Conservation (phyloP, 345 rosid genomes). For the Pistacia integerrima region DNA sequence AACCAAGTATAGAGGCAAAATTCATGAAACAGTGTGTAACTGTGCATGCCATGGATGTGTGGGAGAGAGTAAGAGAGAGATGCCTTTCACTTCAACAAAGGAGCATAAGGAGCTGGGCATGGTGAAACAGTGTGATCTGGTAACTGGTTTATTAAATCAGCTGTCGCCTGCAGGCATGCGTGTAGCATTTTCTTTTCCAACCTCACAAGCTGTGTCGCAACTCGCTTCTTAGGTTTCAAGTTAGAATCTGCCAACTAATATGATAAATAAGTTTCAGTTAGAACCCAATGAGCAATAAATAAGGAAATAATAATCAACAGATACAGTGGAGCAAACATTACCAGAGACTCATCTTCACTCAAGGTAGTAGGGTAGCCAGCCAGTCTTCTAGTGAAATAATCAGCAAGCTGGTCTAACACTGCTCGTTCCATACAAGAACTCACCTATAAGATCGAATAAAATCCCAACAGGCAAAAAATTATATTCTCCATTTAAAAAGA, state of each 20-base stretch:
- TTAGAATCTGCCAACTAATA: conserved; percentile 71
- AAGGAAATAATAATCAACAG: conserved; percentile 11
- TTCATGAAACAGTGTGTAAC: not conserved
- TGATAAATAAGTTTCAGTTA: conserved; percentile 8
- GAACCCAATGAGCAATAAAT: not conserved
- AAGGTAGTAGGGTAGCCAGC: conserved; percentile 83
- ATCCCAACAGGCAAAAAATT: conserved; percentile 9
- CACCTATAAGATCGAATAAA: conserved; percentile 49
- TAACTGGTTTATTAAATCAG: conserved; percentile 61
- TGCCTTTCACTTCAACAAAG: conserved; percentile 64
- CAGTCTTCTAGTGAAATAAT: conserved; percentile 71
- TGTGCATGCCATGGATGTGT: not conserved
- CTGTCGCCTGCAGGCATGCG: conserved; percentile 69
- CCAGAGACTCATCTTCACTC: conserved; percentile 79
- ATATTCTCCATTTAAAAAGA: conserved; percentile 4
- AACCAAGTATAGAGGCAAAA: not conserved
- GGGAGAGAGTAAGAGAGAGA: conserved; percentile 21
- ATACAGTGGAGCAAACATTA: conserved; percentile 27
- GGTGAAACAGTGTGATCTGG: conserved; percentile 81
- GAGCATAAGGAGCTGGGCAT: conserved; percentile 91
- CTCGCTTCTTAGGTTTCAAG: conserved; percentile 79
- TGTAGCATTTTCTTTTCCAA: conserved; percentile 87
- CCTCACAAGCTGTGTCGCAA: conserved; percentile 86
- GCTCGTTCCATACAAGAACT: conserved; percentile 97
- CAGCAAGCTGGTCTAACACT: conserved; percentile 80